Percentiles rank a stretch among this genome's conserved stretches.
Conservation (phyloP, 495 filamentous ascomycete species). For the Hapsidospora chrysogenum region DNA sequence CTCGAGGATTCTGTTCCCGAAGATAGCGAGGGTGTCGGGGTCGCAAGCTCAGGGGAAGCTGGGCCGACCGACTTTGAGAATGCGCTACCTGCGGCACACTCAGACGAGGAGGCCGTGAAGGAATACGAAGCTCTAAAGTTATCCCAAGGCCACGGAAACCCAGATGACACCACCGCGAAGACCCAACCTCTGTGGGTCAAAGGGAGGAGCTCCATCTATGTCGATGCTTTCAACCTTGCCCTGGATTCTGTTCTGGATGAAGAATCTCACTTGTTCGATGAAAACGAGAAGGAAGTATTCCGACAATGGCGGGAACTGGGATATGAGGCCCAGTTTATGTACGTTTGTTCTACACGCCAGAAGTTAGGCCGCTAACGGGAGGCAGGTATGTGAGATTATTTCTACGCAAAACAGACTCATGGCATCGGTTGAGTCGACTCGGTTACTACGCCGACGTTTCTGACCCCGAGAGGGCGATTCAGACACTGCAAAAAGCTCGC, state of each 20-base stretch:
- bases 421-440: slow-evolving; percentile 70
- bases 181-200: slow-evolving; percentile 26
- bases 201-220: slow-evolving; percentile 72
- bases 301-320: slow-evolving; percentile 50
- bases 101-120: slow-evolving; percentile 54
- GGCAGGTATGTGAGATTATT: slow-evolving; percentile 74
- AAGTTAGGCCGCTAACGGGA: slow-evolving; percentile 3
- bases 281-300: slow-evolving; percentile 66
- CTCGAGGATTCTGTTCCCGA: no score
- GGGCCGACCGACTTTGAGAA: slow-evolving; percentile 71
- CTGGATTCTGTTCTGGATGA: slow-evolving; percentile 82
- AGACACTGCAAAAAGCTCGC: slow-evolving; percentile 26
- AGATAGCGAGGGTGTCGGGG: no score
- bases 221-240: slow-evolving; percentile 92
- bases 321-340: slow-evolving; percentile 90
- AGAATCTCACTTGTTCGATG: slow-evolving; percentile 74
- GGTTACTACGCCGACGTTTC: slow-evolving; percentile 71
- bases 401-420: slow-evolving; percentile 81
- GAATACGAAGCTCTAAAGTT: slow-evolving; percentile 52
- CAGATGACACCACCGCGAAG: slow-evolving; percentile 16
- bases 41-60: no score
- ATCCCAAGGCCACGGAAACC: slow-evolving; percentile 26
- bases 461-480: slow-evolving; percentile 47
- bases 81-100: slow-evolving; percentile 43
- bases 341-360: slow-evolving; percentile 15